phyloP scores from a whole-genome alignment of 805 yeast species.

The Cyberlindnera samutprakarnensis region DNA sequence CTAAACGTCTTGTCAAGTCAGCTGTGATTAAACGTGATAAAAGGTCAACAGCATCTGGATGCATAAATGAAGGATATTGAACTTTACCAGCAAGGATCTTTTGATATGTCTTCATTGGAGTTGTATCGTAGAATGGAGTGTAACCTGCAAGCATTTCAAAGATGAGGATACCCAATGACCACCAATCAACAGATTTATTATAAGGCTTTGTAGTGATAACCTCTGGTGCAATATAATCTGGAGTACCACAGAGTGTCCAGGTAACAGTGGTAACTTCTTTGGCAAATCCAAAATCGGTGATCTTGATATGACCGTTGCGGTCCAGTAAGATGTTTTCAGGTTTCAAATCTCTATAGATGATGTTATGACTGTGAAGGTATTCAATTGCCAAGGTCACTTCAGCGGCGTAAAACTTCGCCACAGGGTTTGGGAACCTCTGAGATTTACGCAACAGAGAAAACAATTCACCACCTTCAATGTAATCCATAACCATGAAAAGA shows the following conservation, averaged over 20 bases:
- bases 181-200: constrained; percentile 95
- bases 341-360: constrained; percentile 85
- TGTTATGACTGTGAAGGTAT: constrained; percentile 77
- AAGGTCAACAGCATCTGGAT: constrained; percentile 71
- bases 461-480: constrained; percentile 92
- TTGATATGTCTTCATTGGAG: constrained; percentile 92
- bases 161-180: constrained; percentile 90
- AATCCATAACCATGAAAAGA: constrained; percentile 93
- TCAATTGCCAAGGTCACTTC: constrained; percentile 83
- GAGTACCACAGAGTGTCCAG: constrained; percentile 92
- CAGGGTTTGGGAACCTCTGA: constrained; percentile 90
- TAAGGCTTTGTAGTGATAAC: constrained; percentile 91
- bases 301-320: constrained; percentile 82
- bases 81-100: constrained; percentile 79
- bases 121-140: constrained; percentile 89
- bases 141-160: constrained; percentile 94
- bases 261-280: constrained; percentile 89
- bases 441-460: constrained; percentile 80
- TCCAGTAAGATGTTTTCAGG: constrained; percentile 89
- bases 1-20: constrained; percentile 77
- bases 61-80: constrained; percentile 68
- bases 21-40: constrained; percentile 68
- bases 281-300: constrained; percentile 94
- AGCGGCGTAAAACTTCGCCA: constrained; percentile 93
- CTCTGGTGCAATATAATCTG: constrained; percentile 95